Evolutionary conservation across 768 basidiomycete species (phyloP).

Genomic region (Agaricus blazei): DNA sequence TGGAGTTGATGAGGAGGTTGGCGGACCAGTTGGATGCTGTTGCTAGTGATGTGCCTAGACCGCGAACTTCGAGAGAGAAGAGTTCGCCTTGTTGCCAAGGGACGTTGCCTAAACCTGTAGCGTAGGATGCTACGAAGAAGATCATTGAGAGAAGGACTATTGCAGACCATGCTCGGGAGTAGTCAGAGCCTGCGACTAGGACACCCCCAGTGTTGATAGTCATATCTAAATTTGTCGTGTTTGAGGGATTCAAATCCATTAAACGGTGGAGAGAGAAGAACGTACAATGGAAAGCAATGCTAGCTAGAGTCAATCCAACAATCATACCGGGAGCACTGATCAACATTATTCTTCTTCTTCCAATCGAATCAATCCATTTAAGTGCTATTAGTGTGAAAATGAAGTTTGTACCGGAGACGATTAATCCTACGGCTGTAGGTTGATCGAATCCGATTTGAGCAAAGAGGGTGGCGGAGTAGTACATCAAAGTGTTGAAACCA

Average conservation of each 20-base stretch:
- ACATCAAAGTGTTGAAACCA: slow-evolving; percentile 80
- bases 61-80: slow-evolving; percentile 75
- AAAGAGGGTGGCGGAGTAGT: slow-evolving; percentile 75
- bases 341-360: slow-evolving; percentile 66
- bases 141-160: slow-evolving; percentile 80
- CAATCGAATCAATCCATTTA: slow-evolving; percentile 67
- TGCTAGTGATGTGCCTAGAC: slow-evolving; percentile 69
- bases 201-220: slow-evolving; percentile 56
- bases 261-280: slow-evolving; percentile 5
- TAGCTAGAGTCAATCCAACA: slow-evolving; percentile 55
- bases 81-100: slow-evolving; percentile 89
- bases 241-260: neutral
- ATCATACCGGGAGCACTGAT: slow-evolving; percentile 72
- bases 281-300: slow-evolving; percentile 64
- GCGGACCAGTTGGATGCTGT: slow-evolving; percentile 77
- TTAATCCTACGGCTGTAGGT: slow-evolving; percentile 75
- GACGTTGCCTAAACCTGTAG: slow-evolving; percentile 72
- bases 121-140: slow-evolving; percentile 78
- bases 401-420: slow-evolving; percentile 76
- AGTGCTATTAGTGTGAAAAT: slow-evolving; percentile 73
- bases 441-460: slow-evolving; percentile 78
- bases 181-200: slow-evolving; percentile 54
- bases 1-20: slow-evolving; percentile 73
- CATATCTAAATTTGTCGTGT: slow-evolving; percentile 34
- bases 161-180: slow-evolving; percentile 57